A percentile compares a stretch with the other conserved stretches of the same genome.
These are phyloP conservation scores for Penicillium janthinellum DNA, from an alignment of 2,329 filamentous ascomycete species.

Conservation along the genomic window DNA sequence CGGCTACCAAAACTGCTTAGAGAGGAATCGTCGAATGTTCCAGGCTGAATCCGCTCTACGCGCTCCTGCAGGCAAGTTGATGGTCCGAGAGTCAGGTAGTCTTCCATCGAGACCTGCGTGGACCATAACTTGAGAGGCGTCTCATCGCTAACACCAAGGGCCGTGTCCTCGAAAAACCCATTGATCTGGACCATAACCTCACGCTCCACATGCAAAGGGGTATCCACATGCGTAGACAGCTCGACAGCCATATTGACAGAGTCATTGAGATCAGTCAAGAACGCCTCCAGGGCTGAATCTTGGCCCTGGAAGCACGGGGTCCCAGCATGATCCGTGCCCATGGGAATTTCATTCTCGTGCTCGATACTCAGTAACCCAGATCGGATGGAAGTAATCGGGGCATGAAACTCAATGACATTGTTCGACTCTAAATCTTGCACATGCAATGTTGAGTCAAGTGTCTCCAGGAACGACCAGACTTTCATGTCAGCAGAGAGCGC, in stretches of 20 bases:
- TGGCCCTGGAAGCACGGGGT: constrained; percentile 36
- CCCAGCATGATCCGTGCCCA: constrained; percentile 36
- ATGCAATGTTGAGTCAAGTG: constrained; percentile 60
- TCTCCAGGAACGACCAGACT: constrained; percentile 66
- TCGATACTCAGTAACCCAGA: constrained; percentile 37
- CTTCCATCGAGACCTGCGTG: constrained; percentile 33
- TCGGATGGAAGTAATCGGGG: constrained; percentile 58
- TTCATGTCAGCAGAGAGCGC: constrained; percentile 60
- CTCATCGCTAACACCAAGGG: constrained; percentile 51
- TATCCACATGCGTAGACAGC: constrained; percentile 41
- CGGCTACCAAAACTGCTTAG: constrained; percentile 35
- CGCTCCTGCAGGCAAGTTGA: constrained; percentile 58
- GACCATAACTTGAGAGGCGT: constrained; percentile 38
- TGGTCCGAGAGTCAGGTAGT: constrained; percentile 60
- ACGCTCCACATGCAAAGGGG: constrained; percentile 53
- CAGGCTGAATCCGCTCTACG: constrained; percentile 39
- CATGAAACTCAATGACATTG: constrained; percentile 58
- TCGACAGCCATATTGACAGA: constrained; percentile 25
- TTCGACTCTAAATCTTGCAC: constrained; percentile 40
- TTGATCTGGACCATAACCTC: constrained; percentile 60
- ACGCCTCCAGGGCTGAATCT: constrained; percentile 29
- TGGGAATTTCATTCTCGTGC: constrained; percentile 36
- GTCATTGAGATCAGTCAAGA: constrained; percentile 28
- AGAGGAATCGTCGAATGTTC: constrained; percentile 32
- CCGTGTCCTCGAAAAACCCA: constrained; percentile 66